Conservation (phyloP, 208 protist genomes). For the Leishmania amazonensis region DNA sequence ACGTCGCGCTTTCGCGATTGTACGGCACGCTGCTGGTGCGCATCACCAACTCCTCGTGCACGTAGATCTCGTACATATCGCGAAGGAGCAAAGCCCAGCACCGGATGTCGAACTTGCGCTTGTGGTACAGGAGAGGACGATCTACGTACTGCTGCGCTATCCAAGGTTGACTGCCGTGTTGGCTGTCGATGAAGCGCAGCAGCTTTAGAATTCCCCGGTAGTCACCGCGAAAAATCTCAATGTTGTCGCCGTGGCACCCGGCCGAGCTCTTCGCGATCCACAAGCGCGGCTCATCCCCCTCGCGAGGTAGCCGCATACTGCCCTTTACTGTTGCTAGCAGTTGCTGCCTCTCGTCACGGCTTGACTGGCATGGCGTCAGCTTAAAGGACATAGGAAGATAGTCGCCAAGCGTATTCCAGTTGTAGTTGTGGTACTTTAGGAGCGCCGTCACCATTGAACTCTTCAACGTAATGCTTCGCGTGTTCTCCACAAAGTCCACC, state of each 20-base stretch:
- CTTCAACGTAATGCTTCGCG: constrained; percentile 77
- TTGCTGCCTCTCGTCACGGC: constrained; percentile 50
- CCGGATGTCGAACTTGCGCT: constrained; percentile 92
- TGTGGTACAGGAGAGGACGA: constrained; percentile 78
- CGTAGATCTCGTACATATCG: constrained; percentile 67
- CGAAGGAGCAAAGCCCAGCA: constrained; percentile 74
- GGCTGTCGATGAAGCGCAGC: constrained; percentile 44
- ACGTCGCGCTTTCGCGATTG: constrained; percentile 43
- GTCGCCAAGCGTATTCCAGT: constrained; percentile 51
- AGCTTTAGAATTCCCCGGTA: constrained; percentile 41
- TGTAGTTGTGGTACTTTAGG: constrained; percentile 56
- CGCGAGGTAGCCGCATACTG: neutral
- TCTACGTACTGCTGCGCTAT: constrained; percentile 89
- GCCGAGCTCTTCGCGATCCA: constrained; percentile 86
- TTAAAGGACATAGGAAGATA: constrained; percentile 75
- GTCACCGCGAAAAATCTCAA: constrained; percentile 75
- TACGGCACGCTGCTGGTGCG: constrained; percentile 80
- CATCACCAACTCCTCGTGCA: constrained; percentile 83
- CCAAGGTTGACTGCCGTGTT: constrained; percentile 38
- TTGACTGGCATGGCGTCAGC: constrained; percentile 46
- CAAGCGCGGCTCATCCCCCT: constrained; percentile 20
- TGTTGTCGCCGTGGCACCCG: constrained; percentile 76
- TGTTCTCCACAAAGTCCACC: constrained; percentile 73
- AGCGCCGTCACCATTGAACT: constrained; percentile 81
- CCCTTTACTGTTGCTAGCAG: constrained; percentile 38